Conservation (phyloP, 768 basidiomycete genomes). For the Xanthoconium purpureum region DNA sequence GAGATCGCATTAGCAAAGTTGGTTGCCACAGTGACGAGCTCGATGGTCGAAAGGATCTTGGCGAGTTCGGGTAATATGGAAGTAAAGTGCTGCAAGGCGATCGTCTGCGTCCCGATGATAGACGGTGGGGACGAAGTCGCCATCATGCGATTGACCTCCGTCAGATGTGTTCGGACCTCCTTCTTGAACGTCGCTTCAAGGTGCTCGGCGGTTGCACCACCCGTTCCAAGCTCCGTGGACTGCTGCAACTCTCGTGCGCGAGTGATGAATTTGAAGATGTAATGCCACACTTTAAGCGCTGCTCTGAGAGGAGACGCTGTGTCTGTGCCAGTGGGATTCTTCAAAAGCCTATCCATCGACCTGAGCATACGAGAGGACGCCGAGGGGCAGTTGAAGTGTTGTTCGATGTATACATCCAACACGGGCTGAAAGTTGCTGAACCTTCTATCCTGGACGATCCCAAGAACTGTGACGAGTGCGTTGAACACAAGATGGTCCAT, state of each 20-base stretch:
- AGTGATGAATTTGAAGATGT: conserved; percentile 92
- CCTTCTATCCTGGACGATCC: conserved; percentile 88
- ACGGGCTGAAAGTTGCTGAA: conserved; percentile 96
- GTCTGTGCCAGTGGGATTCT: conserved; percentile 66
- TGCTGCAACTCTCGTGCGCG: conserved; percentile 89
- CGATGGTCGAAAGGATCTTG: conserved; percentile 74
- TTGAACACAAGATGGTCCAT: conserved; percentile 88
- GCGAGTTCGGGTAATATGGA: conserved; percentile 86
- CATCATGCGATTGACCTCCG: conserved; percentile 89
- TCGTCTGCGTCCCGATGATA: conserved; percentile 95
- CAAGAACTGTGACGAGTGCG: conserved; percentile 85
- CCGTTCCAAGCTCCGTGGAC: conserved; percentile 69
- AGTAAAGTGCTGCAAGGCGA: conserved; percentile 90
- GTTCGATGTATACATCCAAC: conserved; percentile 88
- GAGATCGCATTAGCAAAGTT: conserved; percentile 84
- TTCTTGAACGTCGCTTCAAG: conserved; percentile 81
- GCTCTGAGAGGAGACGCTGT: conserved; percentile 78
- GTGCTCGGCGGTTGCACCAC: conserved; percentile 81
- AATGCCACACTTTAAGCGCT: conserved; percentile 95
- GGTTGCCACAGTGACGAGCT: conserved; percentile 84
- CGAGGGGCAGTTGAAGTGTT: conserved; percentile 77
- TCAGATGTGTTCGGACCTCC: conserved; percentile 73
- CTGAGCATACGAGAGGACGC: conserved; percentile 83
- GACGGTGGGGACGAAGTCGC: conserved; percentile 67
- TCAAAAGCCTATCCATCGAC: conserved; percentile 81